phyloP scores from a whole-genome alignment of 2,329 filamentous ascomycete species.

The Hirsutella rhossiliensis region DNA sequence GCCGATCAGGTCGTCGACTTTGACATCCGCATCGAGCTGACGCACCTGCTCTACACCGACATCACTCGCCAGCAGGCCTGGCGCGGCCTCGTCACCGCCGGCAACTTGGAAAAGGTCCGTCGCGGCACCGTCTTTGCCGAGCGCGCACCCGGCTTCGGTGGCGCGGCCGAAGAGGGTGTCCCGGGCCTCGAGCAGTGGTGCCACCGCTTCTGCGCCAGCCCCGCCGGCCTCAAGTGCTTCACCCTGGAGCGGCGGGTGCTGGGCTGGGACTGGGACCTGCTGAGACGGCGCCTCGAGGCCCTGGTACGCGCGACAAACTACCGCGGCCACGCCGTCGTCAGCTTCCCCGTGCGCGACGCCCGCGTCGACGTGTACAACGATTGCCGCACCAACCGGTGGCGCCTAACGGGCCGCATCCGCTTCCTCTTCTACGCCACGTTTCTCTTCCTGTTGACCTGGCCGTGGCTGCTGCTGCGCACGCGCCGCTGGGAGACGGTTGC shows the following conservation, averaged over 20 bases:
- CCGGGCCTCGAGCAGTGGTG: constrained; percentile 47
- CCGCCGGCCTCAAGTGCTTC: constrained; percentile 45
- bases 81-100: constrained; percentile 35
- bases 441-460: constrained; percentile 60
- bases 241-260: constrained; percentile 36
- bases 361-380: constrained; percentile 52
- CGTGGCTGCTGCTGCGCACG: constrained; percentile 54
- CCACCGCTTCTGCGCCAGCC: constrained; percentile 50
- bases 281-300: constrained; percentile 39
- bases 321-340: constrained; percentile 45
- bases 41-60: constrained; percentile 41
- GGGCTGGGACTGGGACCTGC: constrained; percentile 45
- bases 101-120: constrained; percentile 46
- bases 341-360: constrained; percentile 45
- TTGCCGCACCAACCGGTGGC: constrained; percentile 50
- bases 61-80: constrained; percentile 25
- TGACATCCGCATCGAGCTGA: constrained; percentile 45
- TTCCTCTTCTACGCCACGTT: constrained; percentile 56
- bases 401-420: constrained; percentile 49
- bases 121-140: constrained; percentile 51
- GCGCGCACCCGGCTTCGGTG: constrained; percentile 32
- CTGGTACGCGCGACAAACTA: constrained; percentile 56
- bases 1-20: constrained; percentile 46
- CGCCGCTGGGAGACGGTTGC: constrained; percentile 53
- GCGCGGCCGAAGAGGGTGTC: constrained; percentile 17